phyloP scores from a whole-genome alignment of 257 asterid genomes.

The Perilla frutescens region DNA sequence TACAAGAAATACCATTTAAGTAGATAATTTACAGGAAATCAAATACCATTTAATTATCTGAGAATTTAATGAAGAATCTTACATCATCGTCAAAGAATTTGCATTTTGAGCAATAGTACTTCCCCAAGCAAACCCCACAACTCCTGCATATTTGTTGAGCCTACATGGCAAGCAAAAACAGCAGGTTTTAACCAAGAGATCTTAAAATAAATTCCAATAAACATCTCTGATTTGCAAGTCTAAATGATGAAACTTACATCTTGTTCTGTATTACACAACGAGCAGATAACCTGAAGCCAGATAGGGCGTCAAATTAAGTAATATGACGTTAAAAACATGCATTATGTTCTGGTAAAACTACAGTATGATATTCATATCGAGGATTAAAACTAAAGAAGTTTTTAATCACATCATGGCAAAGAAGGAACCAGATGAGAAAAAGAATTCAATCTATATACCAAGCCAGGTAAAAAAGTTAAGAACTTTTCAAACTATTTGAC shows the following conservation, averaged over 20 bases:
- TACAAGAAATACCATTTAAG: too few relatives aligned
- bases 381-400: constrained; percentile 1
- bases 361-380: background rate
- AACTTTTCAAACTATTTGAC: background rate
- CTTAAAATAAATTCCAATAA: background rate
- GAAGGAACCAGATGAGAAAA: constrained; percentile 7
- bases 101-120: constrained; percentile 69
- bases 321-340: background rate
- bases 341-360: background rate
- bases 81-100: constrained; percentile 77
- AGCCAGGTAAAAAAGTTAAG: background rate
- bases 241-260: constrained; percentile 40
- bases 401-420: background rate
- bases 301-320: constrained; percentile 1
- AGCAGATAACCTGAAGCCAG: constrained; percentile 48
- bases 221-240: background rate
- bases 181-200: constrained; percentile 10
- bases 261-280: constrained; percentile 49
- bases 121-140: constrained; percentile 71
- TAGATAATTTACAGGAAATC: background rate
- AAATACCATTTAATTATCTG: background rate
- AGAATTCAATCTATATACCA: constrained; percentile 10
- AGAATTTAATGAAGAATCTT: constrained; percentile 28
- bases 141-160: constrained; percentile 44
- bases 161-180: constrained; percentile 33